These are phyloP conservation scores for Ramaria rubella DNA, from an alignment of 768 basidiomycete species.

Conservation along the genomic window DNA sequence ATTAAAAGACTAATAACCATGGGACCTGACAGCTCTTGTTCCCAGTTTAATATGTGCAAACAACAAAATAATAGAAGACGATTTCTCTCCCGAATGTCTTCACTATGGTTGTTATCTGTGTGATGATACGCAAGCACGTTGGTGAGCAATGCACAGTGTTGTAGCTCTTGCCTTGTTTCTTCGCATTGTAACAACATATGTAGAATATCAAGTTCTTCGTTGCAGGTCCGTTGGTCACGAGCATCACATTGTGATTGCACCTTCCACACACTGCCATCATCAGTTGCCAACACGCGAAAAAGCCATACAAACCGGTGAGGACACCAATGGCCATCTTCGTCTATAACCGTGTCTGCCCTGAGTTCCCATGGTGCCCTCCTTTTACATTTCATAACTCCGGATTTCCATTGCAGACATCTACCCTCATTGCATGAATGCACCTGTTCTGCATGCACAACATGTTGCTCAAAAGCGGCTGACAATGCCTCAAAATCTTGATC, in stretches of 20 bases:
- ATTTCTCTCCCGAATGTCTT: constrained; percentile 22
- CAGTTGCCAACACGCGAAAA: constrained; percentile 23
- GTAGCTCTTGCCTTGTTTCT: constrained; percentile 29
- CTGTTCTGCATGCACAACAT: constrained; percentile 17
- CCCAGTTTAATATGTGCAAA: constrained; percentile 26
- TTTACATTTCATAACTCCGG: constrained; percentile 27
- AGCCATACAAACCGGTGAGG: constrained; percentile 12
- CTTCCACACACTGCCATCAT: constrained; percentile 17
- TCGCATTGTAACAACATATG: constrained; percentile 28
- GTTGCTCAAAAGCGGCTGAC: constrained; percentile 13
- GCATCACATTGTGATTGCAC: constrained; percentile 39
- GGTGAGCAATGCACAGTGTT: constrained; percentile 34
- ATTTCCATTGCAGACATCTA: constrained; percentile 19
- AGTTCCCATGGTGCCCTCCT: constrained; percentile 20
- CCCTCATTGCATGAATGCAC: constrained; percentile 26
- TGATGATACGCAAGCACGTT: constrained; percentile 26
- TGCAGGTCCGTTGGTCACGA: constrained; percentile 30
- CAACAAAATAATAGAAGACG: constrained; percentile 27
- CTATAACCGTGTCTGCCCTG: constrained; percentile 8
- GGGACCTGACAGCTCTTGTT: constrained; percentile 34
- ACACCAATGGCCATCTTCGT: constrained; percentile 17
- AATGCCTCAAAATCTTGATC: neutral
- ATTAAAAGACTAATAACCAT: constrained; percentile 37
- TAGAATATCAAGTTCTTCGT: constrained; percentile 32
- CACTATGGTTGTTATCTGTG: constrained; percentile 7